A percentile compares a stretch with the other conserved stretches of the same genome.
phyloP scores from a whole-genome alignment of 768 basidiomycete genomes.

The Mrakia blollopis region DNA sequence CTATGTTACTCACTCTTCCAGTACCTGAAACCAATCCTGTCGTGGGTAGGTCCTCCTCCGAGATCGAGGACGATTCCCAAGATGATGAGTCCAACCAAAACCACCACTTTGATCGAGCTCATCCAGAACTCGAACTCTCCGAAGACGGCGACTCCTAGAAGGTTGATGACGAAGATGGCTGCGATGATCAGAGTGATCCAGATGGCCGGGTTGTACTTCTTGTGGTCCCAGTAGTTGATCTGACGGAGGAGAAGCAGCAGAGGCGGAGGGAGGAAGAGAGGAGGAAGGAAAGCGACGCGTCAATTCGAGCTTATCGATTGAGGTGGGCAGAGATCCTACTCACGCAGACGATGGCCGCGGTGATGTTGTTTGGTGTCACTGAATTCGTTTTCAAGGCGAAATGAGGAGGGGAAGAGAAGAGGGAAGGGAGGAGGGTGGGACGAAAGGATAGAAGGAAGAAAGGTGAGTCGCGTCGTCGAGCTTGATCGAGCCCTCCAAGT shows the following conservation, averaged over 20 bases:
- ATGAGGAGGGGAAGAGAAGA: conserved; percentile 34
- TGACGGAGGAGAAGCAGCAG: too few species aligned
- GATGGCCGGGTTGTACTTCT: conserved; percentile 48
- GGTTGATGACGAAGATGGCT: conserved; percentile 47
- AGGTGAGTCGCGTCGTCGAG: not conserved
- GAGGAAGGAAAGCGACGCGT: not conserved
- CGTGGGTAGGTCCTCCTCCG: conserved; percentile 50
- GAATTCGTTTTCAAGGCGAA: conserved; percentile 53
- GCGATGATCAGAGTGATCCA: conserved; percentile 62
- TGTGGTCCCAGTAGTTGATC: conserved; percentile 34
- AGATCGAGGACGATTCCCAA: conserved; percentile 59
- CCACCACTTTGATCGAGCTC: conserved; percentile 22
- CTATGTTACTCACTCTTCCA: conserved; percentile 15
- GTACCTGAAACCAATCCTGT: conserved; percentile 32
- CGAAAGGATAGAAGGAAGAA: not conserved
- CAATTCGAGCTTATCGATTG: not conserved
- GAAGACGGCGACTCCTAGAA: conserved; percentile 62
- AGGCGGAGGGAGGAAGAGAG: not conserved
- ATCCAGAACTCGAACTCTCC: conserved; percentile 61
- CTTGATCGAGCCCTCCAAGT: too few species aligned
- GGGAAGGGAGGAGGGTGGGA: too few species aligned
- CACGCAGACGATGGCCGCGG: conserved; percentile 54
- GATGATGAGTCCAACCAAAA: conserved; percentile 37
- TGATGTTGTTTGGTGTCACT: conserved; percentile 56
- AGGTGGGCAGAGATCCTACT: too few species aligned